Percentiles rank a stretch among this genome's conserved stretches.
These are phyloP conservation scores for Candida mesenterica DNA, from an alignment of 1,139 yeast genomes.

Conservation along the genomic window DNA sequence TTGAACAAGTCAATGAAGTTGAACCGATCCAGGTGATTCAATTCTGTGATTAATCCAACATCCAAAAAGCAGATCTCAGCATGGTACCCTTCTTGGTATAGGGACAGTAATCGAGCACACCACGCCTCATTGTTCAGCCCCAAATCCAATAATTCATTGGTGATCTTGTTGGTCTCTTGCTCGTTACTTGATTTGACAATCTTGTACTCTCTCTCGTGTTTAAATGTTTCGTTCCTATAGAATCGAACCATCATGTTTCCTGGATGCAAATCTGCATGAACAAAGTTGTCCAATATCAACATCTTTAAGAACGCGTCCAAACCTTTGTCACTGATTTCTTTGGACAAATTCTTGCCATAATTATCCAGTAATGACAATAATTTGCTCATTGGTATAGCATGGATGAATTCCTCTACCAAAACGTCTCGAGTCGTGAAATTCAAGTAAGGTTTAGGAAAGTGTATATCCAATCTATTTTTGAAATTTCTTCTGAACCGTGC, in stretches of 20 bases:
- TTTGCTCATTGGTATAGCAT: slow-evolving; percentile 78
- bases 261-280: slow-evolving; percentile 95
- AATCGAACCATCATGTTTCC: slow-evolving; percentile 89
- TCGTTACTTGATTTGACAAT: slow-evolving; percentile 46
- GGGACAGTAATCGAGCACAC: slow-evolving; percentile 45
- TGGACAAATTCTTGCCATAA: slow-evolving; percentile 56
- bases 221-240: slow-evolving; percentile 49
- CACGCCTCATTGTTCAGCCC: slow-evolving; percentile 45
- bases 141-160: slow-evolving; percentile 43
- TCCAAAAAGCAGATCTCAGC: slow-evolving; percentile 92
- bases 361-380: slow-evolving; percentile 48
- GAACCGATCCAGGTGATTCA: slow-evolving; percentile 70
- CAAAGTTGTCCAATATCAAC: slow-evolving; percentile 89
- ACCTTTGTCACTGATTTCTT: slow-evolving; percentile 81
- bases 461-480: slow-evolving; percentile 56
- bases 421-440: slow-evolving; percentile 68
- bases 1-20: slow-evolving; percentile 89
- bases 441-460: slow-evolving; percentile 78
- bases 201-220: slow-evolving; percentile 47
- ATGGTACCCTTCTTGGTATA: slow-evolving; percentile 63
- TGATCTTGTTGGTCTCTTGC: slow-evolving; percentile 48
- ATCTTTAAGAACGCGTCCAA: slow-evolving; percentile 89
- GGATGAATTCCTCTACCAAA: slow-evolving; percentile 80
- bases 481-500: slow-evolving; percentile 67
- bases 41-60: slow-evolving; percentile 89